These are phyloP conservation scores for Forsythia suspensa DNA, from an alignment of 257 asterid species.

Conservation along the genomic window DNA sequence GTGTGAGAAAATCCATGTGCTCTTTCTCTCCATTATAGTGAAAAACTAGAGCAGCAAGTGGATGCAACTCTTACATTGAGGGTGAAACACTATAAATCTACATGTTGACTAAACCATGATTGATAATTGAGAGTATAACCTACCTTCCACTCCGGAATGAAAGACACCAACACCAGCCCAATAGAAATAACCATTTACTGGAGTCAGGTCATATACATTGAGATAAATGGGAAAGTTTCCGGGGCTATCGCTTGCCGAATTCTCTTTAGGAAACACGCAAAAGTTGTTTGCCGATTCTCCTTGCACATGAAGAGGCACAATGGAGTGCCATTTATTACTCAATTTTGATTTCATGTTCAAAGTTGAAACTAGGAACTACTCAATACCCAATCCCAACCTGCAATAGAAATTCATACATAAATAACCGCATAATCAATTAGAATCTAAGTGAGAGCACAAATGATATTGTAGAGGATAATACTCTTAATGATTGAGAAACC, in stretches of 20 bases:
- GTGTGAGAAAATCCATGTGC: too few species aligned
- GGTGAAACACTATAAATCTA: neutral
- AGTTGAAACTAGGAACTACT: constrained; percentile 39
- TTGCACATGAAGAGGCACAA: constrained; percentile 49
- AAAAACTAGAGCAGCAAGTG: too few species aligned
- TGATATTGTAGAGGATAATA: neutral
- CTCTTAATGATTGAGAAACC: constrained; percentile 1
- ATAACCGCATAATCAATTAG: too few species aligned
- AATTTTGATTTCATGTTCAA: constrained; percentile 48
- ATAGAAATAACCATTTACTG: constrained; percentile 65
- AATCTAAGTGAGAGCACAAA: too few species aligned
- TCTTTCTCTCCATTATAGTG: neutral
- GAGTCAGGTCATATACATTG: constrained; percentile 79
- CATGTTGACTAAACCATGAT: neutral
- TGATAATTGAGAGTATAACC: constrained; percentile 17
- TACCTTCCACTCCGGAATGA: constrained; percentile 92
- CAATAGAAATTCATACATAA: constrained; percentile 18
- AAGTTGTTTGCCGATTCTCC: constrained; percentile 42
- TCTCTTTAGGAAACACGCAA: constrained; percentile 58
- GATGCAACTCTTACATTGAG: too few species aligned
- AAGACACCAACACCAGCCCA: constrained; percentile 94
- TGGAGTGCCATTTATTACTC: constrained; percentile 54
- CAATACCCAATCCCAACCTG: constrained; percentile 47
- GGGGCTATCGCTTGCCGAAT: constrained; percentile 42
- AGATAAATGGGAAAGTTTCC: constrained; percentile 66